Base-by-base conservation (phyloP, 768 basidiomycete species). In the Leccinum longicurvipes region DNA sequence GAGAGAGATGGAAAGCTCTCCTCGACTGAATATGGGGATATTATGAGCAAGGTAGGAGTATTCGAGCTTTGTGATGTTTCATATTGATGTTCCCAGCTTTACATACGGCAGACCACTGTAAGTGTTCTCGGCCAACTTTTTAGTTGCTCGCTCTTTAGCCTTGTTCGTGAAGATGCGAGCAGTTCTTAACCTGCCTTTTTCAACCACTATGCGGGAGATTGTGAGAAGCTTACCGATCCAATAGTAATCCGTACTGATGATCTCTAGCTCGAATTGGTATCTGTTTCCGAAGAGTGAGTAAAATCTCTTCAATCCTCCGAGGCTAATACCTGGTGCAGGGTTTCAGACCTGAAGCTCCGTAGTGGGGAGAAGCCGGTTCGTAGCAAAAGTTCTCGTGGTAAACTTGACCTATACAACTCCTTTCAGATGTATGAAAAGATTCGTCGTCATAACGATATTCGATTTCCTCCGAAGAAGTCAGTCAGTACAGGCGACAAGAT, bases 1-100 rank as follows among this genome's bases (percentile, higher is more conserved):
- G 68, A 73, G 4, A 62, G 64, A 10, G 73, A 79, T 3, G 74
- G 73, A 2, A 77, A 74, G 12, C 72, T 92, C 21, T 67, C 65
- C 19, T 83, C 84, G 6, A 92, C 91, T 2, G 84, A 90, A 53
- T 90, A 81, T 60, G 91, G 91, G 1, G 87, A 93, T 56, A 84
- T 91, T 52, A 93, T 92, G 89, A 89, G 85, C 81, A 91, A 87
- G 77, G 91, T 86, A 54, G 32, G 74, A 59, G 56, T 27, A 39
- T 45, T 55, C 45, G 25, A n/a, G 12, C 5, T 52, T 46, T 29
- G 3, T 50, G 24, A 19, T 36, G 1, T 6, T 36, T 41, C 32
- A 44, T 39, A 55, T 57, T 59, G n/a, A 62, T 50, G 44, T 34
- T 57, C 14, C 15, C 59, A 92, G 90, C 85, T 88, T 59, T 91